A percentile compares a stretch with the other conserved stretches of the same genome.
These are phyloP conservation scores for Hemileia vastatrix DNA, from an alignment of 1,284 basidiomycete species.

Conservation along the genomic window DNA sequence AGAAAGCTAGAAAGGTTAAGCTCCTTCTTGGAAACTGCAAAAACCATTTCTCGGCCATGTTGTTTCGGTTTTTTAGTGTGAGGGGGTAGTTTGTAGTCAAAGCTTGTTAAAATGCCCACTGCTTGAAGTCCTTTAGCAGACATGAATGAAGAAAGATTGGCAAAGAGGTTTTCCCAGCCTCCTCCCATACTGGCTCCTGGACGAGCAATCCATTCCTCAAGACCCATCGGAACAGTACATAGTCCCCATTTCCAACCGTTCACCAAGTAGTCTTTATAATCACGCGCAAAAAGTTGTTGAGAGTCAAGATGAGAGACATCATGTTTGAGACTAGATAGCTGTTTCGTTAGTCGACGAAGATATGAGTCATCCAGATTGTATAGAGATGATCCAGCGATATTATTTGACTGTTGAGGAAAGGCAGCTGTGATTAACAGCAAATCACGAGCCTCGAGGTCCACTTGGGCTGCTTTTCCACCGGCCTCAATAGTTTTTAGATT, in stretches of 20 bases:
- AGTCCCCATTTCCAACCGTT: conserved; percentile 56
- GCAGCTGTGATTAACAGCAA: conserved; percentile 49
- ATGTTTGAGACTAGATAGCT: conserved; percentile 56
- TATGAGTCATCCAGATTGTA: conserved; percentile 24
- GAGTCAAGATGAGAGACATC: conserved; percentile 61
- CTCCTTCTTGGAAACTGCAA: neutral
- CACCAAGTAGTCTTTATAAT: conserved; percentile 79
- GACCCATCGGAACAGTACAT: conserved; percentile 63
- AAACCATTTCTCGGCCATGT: conserved; percentile 6
- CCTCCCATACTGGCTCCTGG: conserved; percentile 32
- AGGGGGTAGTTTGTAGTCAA: conserved; percentile 32
- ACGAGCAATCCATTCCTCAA: conserved; percentile 52
- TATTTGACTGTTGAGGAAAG: conserved; percentile 24
- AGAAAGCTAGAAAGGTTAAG: neutral
- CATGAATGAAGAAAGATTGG: conserved; percentile 57
- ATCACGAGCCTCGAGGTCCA: conserved; percentile 56
- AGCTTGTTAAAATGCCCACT: conserved; percentile 66
- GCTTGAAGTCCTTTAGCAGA: conserved; percentile 55
- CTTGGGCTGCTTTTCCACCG: conserved; percentile 61
- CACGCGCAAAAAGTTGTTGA: conserved; percentile 69
- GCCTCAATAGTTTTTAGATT: conserved; percentile 54
- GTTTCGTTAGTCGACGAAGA: conserved; percentile 48
- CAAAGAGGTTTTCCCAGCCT: conserved; percentile 49
- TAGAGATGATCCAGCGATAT: conserved; percentile 24
- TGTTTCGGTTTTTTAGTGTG: neutral